Conservation (phyloP, 371 early-diverging fungal genomes). For the Mucor saturninus region DNA sequence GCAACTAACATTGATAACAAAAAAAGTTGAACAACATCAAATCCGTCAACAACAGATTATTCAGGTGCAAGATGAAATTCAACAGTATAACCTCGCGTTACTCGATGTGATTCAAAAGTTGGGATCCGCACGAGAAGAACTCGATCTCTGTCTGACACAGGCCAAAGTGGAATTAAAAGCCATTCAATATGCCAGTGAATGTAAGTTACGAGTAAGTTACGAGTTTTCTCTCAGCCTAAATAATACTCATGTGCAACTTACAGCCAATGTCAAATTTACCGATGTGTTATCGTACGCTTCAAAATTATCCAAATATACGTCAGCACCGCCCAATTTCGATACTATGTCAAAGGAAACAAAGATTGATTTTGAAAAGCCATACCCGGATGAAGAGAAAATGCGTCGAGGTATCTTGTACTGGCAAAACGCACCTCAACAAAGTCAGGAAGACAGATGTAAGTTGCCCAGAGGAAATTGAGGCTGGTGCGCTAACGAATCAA, state of each 20-base stretch:
- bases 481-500: background rate
- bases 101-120: conserved; percentile 41
- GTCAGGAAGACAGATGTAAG: conserved; percentile 44
- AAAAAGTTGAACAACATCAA: conserved; percentile 53
- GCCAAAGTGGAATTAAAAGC: conserved; percentile 46
- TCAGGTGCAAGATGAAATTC: conserved; percentile 51
- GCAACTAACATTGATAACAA: background rate
- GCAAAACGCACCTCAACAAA: conserved; percentile 40
- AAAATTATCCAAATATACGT: conserved; percentile 54
- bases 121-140: conserved; percentile 31
- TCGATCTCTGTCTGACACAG: conserved; percentile 35
- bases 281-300: conserved; percentile 58
- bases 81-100: conserved; percentile 41
- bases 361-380: conserved; percentile 57
- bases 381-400: conserved; percentile 60
- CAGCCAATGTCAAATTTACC: conserved; percentile 54
- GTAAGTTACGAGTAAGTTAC: conserved; percentile 21
- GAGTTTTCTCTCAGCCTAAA: too few relatives aligned
- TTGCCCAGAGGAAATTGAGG: background rate
- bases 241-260: background rate
- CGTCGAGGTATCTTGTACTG: conserved; percentile 50
- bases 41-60: conserved; percentile 48
- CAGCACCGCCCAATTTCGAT: conserved; percentile 56
- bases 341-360: conserved; percentile 39
- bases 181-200: conserved; percentile 37